phyloP scores from a whole-genome alignment of 1,284 basidiomycete species.

The Leccinum insolens region DNA sequence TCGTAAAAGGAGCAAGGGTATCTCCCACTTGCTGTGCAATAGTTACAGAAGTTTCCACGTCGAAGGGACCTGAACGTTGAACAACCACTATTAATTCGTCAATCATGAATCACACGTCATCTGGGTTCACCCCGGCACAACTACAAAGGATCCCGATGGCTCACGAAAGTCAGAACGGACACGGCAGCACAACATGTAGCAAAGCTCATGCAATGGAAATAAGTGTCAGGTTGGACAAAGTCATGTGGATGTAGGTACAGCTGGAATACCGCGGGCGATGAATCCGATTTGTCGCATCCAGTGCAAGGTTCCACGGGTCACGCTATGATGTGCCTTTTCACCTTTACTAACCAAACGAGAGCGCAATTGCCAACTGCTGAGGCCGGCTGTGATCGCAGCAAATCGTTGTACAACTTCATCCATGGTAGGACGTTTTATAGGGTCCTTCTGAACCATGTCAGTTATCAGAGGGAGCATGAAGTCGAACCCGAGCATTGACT shows the following conservation, averaged over 20 bases:
- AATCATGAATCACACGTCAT: neutral
- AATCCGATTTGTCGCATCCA: constrained; percentile 19
- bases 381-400: neutral
- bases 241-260: constrained; percentile 11
- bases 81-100: neutral
- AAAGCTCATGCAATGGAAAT: too few species aligned
- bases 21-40: too few species aligned
- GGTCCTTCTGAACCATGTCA: constrained; percentile 24
- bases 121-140: neutral
- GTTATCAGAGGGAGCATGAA: constrained; percentile 19
- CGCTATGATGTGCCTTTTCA: neutral
- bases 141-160: neutral
- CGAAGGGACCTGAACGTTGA: neutral
- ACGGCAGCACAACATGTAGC: too few species aligned
- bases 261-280: constrained; percentile 13
- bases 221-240: too few species aligned
- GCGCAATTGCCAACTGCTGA: constrained; percentile 19
- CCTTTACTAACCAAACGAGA: constrained; percentile 17
- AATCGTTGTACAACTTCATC: constrained; percentile 20
- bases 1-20: too few species aligned
- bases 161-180: neutral
- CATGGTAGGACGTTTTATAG: constrained; percentile 25
- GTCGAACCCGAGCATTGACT: constrained; percentile 10
- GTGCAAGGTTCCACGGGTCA: constrained; percentile 12
- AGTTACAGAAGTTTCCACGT: too few species aligned